Evolutionary conservation across 2,329 filamentous ascomycete genomes (phyloP).

Genomic region (Rhinocladiella similis): DNA sequence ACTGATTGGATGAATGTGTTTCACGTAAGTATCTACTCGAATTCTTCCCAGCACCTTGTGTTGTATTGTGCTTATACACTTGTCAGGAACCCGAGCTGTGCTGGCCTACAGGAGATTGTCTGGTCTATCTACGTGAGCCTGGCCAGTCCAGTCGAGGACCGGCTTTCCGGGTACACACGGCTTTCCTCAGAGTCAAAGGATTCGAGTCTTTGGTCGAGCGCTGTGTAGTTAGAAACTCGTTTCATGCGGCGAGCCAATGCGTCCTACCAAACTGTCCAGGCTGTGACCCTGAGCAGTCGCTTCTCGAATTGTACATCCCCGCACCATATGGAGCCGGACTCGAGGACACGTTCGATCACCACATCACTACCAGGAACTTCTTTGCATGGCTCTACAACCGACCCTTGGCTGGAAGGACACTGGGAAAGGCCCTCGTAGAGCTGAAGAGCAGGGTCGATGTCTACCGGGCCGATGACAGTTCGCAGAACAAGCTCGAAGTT

Average conservation of each 20-base stretch:
- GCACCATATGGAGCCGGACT: slow-evolving; percentile 22
- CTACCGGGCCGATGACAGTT: slow-evolving; percentile 53
- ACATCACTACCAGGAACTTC: slow-evolving; percentile 31
- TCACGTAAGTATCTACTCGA: slow-evolving; percentile 19
- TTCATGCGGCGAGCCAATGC: slow-evolving; percentile 20
- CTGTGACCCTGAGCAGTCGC: slow-evolving; percentile 20
- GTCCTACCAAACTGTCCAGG: slow-evolving; percentile 25
- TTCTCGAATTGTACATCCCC: slow-evolving; percentile 30
- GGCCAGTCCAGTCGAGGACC: slow-evolving; percentile 31
- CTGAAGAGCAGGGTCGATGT: slow-evolving; percentile 67
- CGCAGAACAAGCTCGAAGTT: slow-evolving; percentile 62
- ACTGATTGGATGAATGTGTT: slow-evolving; percentile 31
- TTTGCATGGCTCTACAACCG: slow-evolving; percentile 31
- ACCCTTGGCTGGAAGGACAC: slow-evolving; percentile 39
- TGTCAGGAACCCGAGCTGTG: slow-evolving; percentile 30
- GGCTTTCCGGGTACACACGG: slow-evolving; percentile 29
- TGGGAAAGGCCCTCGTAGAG: slow-evolving; percentile 64
- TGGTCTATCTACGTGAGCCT: slow-evolving; percentile 30
- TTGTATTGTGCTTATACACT: neutral
- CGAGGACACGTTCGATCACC: slow-evolving; percentile 28
- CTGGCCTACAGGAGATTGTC: slow-evolving; percentile 28
- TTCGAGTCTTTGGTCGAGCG: slow-evolving; percentile 26
- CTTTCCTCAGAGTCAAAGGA: slow-evolving; percentile 22
- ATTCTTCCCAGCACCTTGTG: neutral
- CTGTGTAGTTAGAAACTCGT: slow-evolving; percentile 24